Conservation (phyloP, 1,284 basidiomycete species). For the Sphagnurus paluster region DNA sequence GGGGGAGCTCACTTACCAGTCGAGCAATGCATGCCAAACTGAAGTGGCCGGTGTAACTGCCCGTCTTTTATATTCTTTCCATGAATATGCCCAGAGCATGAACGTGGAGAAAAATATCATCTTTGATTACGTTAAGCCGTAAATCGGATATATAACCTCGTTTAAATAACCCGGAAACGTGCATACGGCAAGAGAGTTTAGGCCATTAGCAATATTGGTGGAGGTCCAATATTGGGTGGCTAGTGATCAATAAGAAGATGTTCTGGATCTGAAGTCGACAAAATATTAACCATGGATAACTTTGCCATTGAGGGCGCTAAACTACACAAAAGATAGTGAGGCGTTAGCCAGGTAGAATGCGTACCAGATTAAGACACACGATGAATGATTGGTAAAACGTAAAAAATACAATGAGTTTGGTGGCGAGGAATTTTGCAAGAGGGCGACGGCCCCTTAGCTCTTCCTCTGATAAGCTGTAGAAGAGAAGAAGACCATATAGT, state of each 20-base stretch:
- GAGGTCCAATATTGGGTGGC: slow-evolving; percentile 76
- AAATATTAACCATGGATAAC: slow-evolving; percentile 54
- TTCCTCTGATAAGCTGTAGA: slow-evolving; percentile 76
- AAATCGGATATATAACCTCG: too few relatives aligned
- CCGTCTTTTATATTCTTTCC: slow-evolving; percentile 58
- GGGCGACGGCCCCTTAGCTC: slow-evolving; percentile 74
- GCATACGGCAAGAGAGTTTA: slow-evolving; percentile 78
- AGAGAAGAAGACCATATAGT: slow-evolving; percentile 76
- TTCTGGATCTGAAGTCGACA: not conserved
- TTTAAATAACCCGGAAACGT: slow-evolving; percentile 40
- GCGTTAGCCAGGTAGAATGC: not conserved
- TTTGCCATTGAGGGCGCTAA: slow-evolving; percentile 51
- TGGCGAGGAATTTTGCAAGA: slow-evolving; percentile 77
- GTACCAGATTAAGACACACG: slow-evolving; percentile 38
- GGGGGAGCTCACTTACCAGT: slow-evolving; percentile 46
- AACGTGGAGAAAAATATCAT: slow-evolving; percentile 79
- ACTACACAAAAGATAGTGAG: slow-evolving; percentile 47
- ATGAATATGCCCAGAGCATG: slow-evolving; percentile 81
- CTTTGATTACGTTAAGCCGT: too few relatives aligned
- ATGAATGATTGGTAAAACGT: slow-evolving; percentile 77
- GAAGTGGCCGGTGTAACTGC: slow-evolving; percentile 36
- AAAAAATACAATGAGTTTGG: slow-evolving; percentile 83
- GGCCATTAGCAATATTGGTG: slow-evolving; percentile 76
- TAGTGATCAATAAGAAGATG: slow-evolving; percentile 23
- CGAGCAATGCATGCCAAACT: slow-evolving; percentile 65